These are phyloP conservation scores for Mrakia frigida DNA, from an alignment of 768 basidiomycete species.

Conservation along the genomic window DNA sequence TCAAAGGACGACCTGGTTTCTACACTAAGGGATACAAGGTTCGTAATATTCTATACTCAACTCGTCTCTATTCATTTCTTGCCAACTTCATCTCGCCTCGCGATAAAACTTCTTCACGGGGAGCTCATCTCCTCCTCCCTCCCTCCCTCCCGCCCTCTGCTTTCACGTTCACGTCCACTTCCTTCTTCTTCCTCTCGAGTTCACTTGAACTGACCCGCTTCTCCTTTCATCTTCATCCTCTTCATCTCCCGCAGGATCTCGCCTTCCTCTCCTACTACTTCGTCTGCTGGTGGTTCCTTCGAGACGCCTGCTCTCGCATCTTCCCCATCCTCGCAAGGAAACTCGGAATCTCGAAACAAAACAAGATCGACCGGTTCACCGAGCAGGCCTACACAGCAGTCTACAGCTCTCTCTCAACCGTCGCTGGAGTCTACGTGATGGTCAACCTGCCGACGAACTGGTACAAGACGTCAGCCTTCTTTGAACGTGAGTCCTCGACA, in stretches of 20 bases:
- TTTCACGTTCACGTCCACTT: too few relatives aligned
- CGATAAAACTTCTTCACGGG: too few relatives aligned
- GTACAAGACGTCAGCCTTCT: conserved; percentile 16
- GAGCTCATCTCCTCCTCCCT: too few relatives aligned
- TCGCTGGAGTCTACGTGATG: conserved; percentile 12
- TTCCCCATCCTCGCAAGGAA: not conserved
- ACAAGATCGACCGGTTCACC: conserved; percentile 16
- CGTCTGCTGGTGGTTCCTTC: conserved; percentile 12
- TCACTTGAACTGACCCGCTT: not conserved
- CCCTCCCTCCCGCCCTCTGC: too few relatives aligned
- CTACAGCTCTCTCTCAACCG: not conserved
- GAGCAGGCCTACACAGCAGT: conserved; percentile 8
- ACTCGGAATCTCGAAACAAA: not conserved
- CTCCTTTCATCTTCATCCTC: not conserved
- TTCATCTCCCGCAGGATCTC: not conserved
- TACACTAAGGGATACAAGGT: conserved; percentile 7
- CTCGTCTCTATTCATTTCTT: too few relatives aligned
- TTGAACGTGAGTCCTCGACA: not conserved
- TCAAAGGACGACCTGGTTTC: not conserved
- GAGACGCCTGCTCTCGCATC: not conserved
- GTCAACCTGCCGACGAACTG: conserved; percentile 11
- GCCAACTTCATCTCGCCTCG: too few relatives aligned
- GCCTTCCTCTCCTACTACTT: conserved; percentile 1
- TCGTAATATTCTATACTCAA: not conserved
- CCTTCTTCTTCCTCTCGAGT: too few relatives aligned